Percentiles rank a stretch among this genome's conserved stretches.
Conservation (phyloP, 306 rosid species). For the Albizia julibrissin region DNA sequence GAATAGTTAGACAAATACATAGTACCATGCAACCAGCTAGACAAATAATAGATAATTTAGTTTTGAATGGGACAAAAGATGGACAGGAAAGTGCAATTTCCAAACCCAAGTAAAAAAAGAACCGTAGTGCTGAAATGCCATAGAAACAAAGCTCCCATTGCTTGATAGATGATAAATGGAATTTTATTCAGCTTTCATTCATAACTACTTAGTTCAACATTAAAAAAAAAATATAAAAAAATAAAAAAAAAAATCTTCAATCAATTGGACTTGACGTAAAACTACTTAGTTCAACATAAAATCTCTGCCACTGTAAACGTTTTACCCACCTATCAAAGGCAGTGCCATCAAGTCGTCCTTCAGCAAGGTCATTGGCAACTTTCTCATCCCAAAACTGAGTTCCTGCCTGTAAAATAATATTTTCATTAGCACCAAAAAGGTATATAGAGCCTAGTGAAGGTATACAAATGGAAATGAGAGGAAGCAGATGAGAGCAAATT, state of each 20-base stretch:
- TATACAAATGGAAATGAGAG: background rate
- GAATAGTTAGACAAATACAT: background rate
- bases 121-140: conserved; percentile 1
- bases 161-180: conserved; percentile 7
- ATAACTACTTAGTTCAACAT: background rate
- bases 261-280: background rate
- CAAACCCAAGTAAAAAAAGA: background rate
- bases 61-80: conserved; percentile 16
- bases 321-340: conserved; percentile 83
- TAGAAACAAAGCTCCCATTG: background rate
- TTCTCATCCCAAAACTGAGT: conserved; percentile 99
- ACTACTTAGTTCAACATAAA: conserved; percentile 15
- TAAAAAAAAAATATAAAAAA: background rate
- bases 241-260: background rate
- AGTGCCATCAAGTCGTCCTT: conserved; percentile 83
- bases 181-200: conserved; percentile 3
- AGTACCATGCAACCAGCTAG: background rate
- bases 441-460: conserved; percentile 18
- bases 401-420: conserved; percentile 71
- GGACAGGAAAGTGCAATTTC: conserved; percentile 21
- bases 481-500: background rate
- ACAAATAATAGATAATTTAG: background rate
- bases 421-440: conserved; percentile 29
- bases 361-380: conserved; percentile 80
- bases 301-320: conserved; percentile 12